Base-by-base conservation (phyloP, 2,329 filamentous ascomycete genomes). In the Xylaria sp. region DNA sequence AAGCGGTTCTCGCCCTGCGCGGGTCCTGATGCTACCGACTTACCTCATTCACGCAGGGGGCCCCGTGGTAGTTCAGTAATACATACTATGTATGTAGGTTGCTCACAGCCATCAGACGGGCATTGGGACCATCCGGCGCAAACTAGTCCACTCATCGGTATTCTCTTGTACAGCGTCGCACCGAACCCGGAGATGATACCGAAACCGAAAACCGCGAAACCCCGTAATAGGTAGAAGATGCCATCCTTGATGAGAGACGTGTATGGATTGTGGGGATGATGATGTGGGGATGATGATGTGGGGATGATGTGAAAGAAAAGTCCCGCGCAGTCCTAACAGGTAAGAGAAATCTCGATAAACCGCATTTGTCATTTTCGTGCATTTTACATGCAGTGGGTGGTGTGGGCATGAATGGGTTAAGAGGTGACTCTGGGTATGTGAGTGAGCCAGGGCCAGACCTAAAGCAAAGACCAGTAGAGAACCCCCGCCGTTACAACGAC, bases 81-180 rank as follows among this genome's bases (percentile, higher is more conserved):
- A 23, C 23, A n/a, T n/a, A 2, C 1, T 28, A 28, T 23, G 15
- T 31, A n/a, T 15, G 57, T 56, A 46, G 51, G 54, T 46, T 57
- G 39, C 37, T 39, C 37, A 69, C 25, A 23, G 25, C 63, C 63
- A 72, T 72, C 69, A 72, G 70, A 72, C 70, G 70, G 70, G 70
- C 70, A 72, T 72, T 67, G 37, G 62, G 58, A 72, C 68, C 41
- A 28, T 61, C 69, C 69, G 69, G 67, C 51, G 64, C 31, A 62
- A 64, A 69, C 60, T 4, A 66, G 51, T 51, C 60, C 69, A 65
- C 55, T 65, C 57, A 56, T 46, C 46, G 48, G 61, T 28, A 34
- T 58, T 51, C 10, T 37, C 34, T 37, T 37, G 34, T 52, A n/a
- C 39, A 56, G 31, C 39, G 51, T 65, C 34, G 65, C 31, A 66